phyloP scores from a whole-genome alignment of 2,329 filamentous ascomycete genomes.

The Seiridium cupressi region DNA sequence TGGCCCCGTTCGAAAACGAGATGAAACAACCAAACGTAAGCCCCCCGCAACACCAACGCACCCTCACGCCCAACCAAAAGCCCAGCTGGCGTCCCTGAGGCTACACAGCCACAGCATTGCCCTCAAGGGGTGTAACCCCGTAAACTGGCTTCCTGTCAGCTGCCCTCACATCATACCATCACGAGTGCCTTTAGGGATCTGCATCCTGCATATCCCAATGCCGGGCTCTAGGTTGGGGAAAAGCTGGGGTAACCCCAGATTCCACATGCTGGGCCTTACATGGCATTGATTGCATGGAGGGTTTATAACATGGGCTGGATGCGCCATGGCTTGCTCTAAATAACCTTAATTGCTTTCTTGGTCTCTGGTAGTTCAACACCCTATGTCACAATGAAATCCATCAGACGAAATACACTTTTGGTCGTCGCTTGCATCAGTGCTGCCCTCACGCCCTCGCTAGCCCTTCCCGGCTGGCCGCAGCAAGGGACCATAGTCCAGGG shows the following conservation, averaged over 20 bases:
- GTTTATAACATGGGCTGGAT: no score
- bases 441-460: conserved; percentile 19
- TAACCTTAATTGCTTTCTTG: no score
- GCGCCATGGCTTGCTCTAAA: no score
- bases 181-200: not conserved
- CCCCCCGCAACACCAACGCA: no score
- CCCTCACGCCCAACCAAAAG: no score
- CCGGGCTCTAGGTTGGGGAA: not conserved
- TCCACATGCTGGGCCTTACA: not conserved
- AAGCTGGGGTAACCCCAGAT: not conserved
- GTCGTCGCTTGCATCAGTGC: not conserved
- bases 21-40: no score
- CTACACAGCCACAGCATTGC: not conserved
- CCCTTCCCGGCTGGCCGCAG: conserved; percentile 37
- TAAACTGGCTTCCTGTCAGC: no score
- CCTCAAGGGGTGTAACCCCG: no score
- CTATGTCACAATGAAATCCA: not conserved
- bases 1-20: no score
- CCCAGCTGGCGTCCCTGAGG: no score
- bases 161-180: not conserved
- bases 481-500: conserved; percentile 22
- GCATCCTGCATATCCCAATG: not conserved
- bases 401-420: not conserved
- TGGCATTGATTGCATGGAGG: no score
- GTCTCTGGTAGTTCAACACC: not conserved